Conservation (phyloP, 2,329 filamentous ascomycete species). For the Paecilomyces formosus region DNA sequence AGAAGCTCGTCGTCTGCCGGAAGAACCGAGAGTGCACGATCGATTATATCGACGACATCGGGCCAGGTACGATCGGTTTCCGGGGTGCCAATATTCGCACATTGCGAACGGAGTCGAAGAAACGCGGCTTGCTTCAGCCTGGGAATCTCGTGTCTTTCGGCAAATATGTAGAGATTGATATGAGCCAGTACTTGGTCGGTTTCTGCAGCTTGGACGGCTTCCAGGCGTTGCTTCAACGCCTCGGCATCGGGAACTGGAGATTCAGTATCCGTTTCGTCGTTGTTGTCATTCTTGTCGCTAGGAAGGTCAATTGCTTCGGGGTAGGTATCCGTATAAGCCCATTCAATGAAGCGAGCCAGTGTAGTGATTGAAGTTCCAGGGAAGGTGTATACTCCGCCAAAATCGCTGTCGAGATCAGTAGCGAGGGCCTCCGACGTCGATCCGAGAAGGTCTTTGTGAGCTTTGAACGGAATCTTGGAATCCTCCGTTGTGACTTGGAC, state of each 20-base stretch:
- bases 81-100: not conserved
- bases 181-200: not conserved
- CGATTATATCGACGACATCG: not conserved
- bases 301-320: not conserved
- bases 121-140: not conserved
- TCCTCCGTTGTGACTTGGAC: not conserved
- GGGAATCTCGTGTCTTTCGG: not conserved
- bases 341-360: not conserved
- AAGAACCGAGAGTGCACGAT: not conserved
- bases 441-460: not conserved
- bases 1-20: not conserved
- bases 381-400: not conserved
- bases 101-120: not conserved
- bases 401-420: not conserved
- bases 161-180: not conserved
- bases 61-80: not conserved
- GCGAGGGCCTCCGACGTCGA: not conserved
- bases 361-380: not conserved
- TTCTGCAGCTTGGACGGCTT: not conserved
- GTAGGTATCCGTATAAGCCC: not conserved
- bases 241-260: not conserved
- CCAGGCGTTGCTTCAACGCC: not conserved
- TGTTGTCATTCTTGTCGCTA: not conserved
- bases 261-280: no score
- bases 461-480: not conserved